Evolutionary conservation across 2,329 filamentous ascomycete genomes (phyloP), one percentile per base, ranked within the genome.

Genomic region (Colletotrichum sansevieriae): DNA sequence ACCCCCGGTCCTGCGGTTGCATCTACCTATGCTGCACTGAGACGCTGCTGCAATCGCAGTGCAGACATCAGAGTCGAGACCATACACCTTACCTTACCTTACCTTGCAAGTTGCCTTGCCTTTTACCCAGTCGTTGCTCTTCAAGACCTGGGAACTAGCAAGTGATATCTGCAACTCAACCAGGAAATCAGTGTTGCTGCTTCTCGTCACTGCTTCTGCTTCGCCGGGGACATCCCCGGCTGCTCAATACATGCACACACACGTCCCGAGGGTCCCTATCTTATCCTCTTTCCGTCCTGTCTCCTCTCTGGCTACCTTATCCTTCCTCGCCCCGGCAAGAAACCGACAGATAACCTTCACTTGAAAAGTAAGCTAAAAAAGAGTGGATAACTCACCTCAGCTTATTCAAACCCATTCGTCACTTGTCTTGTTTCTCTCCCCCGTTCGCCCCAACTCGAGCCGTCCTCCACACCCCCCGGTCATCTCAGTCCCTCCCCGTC

Each of bases 401-500:
- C 22, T 59, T 44, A 51, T 64, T 41, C 44, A 43, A 51, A 20
- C 51, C 33, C 65, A 47, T 12, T 56, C 49, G 65, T 56, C 65
- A 65, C 55, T 55, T 55, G 57, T 33, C 57, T 51, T 51, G 49
- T 37, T 60, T 60, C 49, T 37, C 46, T 44, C 63, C 59, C 65
- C 47, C 35, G 62, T 65, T 65, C 65, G 65, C 65, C 65, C 62
- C 65, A 65, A 68, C 49, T 68, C 65, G 65, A 59, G 37, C 65
- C 65, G 49, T 65, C 37, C 56, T 41, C 58, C 63, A 58, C 65
- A 55, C 49, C 54, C 56, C 58, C 54, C 20, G 35, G 47, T 57
- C 62, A 41, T 44, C 54, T 68, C 57, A 44, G 35, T 57, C 51
- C 59, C 58, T 64, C 75, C 75, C 76, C 39, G 35, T 62, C 60